phyloP scores from a whole-genome alignment of 2,329 filamentous ascomycete species.

The Fusarium euwallaceae region DNA sequence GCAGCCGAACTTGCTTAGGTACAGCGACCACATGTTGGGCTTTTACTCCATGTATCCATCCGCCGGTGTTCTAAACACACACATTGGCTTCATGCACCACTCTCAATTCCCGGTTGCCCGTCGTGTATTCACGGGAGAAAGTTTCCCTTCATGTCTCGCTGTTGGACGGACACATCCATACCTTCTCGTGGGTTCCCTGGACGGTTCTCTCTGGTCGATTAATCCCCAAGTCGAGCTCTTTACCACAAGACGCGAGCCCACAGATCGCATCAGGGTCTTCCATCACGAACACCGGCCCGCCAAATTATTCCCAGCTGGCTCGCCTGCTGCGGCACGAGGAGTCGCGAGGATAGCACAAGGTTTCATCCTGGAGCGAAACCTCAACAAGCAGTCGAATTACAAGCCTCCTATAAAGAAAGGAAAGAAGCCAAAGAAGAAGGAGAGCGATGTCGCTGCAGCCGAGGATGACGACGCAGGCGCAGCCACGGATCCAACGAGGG shows the following conservation, averaged over 20 bases:
- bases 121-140: slow-evolving; percentile 64
- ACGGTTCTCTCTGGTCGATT: slow-evolving; percentile 66
- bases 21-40: slow-evolving; percentile 68
- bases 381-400: slow-evolving; percentile 58
- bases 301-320: slow-evolving; percentile 46
- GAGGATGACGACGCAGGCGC: slow-evolving; percentile 52
- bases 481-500: slow-evolving; percentile 56
- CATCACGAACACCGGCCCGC: slow-evolving; percentile 66
- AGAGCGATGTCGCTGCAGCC: slow-evolving; percentile 48
- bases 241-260: slow-evolving; percentile 49
- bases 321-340: slow-evolving; percentile 55
- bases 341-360: slow-evolving; percentile 65
- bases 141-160: slow-evolving; percentile 64
- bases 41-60: slow-evolving; percentile 67
- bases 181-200: slow-evolving; percentile 65
- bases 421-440: slow-evolving; percentile 54
- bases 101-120: slow-evolving; percentile 66
- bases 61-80: slow-evolving; percentile 65
- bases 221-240: slow-evolving; percentile 56
- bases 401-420: slow-evolving; percentile 54
- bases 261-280: slow-evolving; percentile 58
- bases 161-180: slow-evolving; percentile 66
- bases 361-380: slow-evolving; percentile 64
- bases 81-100: slow-evolving; percentile 66
- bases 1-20: slow-evolving; percentile 66